Evolutionary conservation across 306 rosid genomes (phyloP).

Genomic region (Vigna nakashimae): DNA sequence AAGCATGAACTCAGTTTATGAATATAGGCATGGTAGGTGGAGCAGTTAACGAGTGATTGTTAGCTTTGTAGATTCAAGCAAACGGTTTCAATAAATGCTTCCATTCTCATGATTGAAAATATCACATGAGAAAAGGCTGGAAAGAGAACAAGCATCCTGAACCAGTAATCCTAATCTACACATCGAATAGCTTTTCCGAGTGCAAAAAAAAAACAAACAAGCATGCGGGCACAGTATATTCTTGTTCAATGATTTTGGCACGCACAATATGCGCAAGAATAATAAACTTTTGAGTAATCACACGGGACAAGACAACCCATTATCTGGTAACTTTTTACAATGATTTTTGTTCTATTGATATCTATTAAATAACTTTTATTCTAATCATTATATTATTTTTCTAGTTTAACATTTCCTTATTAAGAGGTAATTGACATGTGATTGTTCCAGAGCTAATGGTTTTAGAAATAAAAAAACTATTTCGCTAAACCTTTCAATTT

Average conservation of each 20-base stretch:
- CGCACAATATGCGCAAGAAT: conserved; percentile 15
- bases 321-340: too few relatives aligned
- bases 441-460: too few relatives aligned
- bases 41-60: not conserved
- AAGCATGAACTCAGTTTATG: not conserved
- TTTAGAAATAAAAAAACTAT: too few relatives aligned
- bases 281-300: not conserved
- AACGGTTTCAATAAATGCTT: not conserved
- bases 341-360: too few relatives aligned
- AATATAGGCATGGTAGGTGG: not conserved
- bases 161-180: not conserved
- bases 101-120: not conserved
- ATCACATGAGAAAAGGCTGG: not conserved
- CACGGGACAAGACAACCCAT: too few relatives aligned
- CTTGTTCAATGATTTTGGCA: not conserved
- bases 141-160: conserved; percentile 17
- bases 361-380: too few relatives aligned
- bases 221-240: not conserved
- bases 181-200: not conserved
- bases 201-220: not conserved
- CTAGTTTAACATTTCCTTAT: too few relatives aligned
- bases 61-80: not conserved
- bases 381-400: too few relatives aligned
- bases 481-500: not conserved
- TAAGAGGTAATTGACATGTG: too few relatives aligned